phyloP scores from a whole-genome alignment of 2,329 filamentous ascomycete species.

The Pseudogymnoascus sp. region DNA sequence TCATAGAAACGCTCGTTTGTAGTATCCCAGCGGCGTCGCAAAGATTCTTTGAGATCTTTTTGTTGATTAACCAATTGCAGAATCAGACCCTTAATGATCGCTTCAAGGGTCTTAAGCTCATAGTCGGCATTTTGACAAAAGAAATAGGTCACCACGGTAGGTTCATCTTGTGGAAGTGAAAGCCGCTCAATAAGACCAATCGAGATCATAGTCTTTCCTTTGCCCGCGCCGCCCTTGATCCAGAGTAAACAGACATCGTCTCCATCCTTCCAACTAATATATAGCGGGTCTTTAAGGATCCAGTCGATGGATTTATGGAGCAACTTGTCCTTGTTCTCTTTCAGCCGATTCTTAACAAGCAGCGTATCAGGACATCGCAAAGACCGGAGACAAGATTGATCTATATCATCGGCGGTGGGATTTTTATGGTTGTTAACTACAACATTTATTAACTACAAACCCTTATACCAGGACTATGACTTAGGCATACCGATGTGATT shows the following conservation, averaged over 20 bases:
- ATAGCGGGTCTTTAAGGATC: constrained; percentile 24
- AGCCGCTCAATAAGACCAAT: constrained; percentile 19
- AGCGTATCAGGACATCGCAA: constrained; percentile 18
- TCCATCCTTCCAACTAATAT: constrained; percentile 22
- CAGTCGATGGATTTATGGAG: constrained; percentile 16
- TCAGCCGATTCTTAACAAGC: constrained; percentile 17
- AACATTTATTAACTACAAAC: background rate
- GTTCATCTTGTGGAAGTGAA: constrained; percentile 14
- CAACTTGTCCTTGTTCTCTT: constrained; percentile 18
- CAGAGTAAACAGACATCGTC: constrained; percentile 26
- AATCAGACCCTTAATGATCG: no score
- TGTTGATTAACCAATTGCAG: no score
- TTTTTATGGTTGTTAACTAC: background rate
- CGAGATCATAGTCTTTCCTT: constrained; percentile 33
- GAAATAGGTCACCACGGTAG: background rate
- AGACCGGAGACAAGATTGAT: constrained; percentile 15
- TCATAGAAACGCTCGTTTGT: background rate
- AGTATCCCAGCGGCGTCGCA: constrained; percentile 11
- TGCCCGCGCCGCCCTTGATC: constrained; percentile 32
- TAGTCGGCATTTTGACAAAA: no score
- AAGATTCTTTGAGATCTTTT: no score
- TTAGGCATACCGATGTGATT: background rate
- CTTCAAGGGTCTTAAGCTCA: no score
- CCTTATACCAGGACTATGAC: background rate
- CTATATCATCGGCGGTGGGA: background rate